Evolutionary conservation across 108 stramenopile genomes (phyloP), one percentile per base, ranked within the genome.

Genomic region (Halocafeteria seosinensis): DNA sequence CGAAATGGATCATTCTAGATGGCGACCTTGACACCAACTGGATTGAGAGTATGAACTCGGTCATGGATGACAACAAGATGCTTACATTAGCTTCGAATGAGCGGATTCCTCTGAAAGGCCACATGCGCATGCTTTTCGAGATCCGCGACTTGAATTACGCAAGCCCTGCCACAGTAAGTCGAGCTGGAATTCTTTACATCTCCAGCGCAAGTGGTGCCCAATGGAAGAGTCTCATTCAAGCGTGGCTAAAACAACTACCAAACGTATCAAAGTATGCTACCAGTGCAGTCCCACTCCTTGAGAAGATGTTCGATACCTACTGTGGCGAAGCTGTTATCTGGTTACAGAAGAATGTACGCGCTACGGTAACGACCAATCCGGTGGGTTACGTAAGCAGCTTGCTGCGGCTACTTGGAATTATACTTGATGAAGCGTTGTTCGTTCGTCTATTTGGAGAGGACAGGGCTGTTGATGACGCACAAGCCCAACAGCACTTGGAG

Each of bases 11-110:
- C 35, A 61, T 88, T 34, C 81, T 88, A 42, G 87, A 88, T 59
- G 87, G 87, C 25, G 87, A 88, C 65, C 69, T 86, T 9, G 84
- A 85, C 66, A 81, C 87, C 42, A 85, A 86, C 66, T 88, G 87
- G 87, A 84, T 86, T 60, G 87, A 88, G 65, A 74, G 74, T 37
- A 86, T 88, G 85, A 86, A 86, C 71, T 79, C 81, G 4, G 83
- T 88, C 34, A 85, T 88, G 84, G 87, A 86, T 71, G 87, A 88
- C 71, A 86, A 86, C 71, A 71, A 81, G 24, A 84, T 86, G 84
- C 83, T 88, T 23, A 86, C 87, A 1, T 71, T 88, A 12, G 85
- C 87, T 2, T 88, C 87, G 26, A 85, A 85, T 62, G 87, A 88
- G 68, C 81, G 85, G 32, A 84, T 88, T 50, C 84, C 85, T 0